These are phyloP conservation scores for Blastobotrys indianensis DNA, from an alignment of 1,139 yeast genomes.

Conservation along the genomic window DNA sequence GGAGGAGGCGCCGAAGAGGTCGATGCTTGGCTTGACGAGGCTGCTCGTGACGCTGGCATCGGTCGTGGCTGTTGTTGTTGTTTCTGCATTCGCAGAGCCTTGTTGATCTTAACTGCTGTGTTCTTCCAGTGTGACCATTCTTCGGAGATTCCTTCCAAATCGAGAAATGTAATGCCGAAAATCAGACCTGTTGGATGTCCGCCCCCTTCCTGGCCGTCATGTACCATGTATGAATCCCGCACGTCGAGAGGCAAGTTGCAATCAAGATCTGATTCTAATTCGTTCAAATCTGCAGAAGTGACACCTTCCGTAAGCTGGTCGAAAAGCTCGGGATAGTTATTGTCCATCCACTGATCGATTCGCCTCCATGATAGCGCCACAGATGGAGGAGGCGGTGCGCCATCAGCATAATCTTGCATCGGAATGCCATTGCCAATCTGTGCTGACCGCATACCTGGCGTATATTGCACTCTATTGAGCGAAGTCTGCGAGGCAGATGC, in stretches of 20 bases:
- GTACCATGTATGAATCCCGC: constrained; percentile 66
- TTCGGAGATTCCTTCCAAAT: constrained; percentile 62
- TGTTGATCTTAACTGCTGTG: constrained; percentile 43
- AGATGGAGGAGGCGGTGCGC: constrained; percentile 66
- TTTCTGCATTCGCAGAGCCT: constrained; percentile 18
- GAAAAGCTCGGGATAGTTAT: constrained; percentile 71
- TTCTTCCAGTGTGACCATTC: constrained; percentile 71
- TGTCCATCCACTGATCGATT: constrained; percentile 67
- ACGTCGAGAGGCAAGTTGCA: constrained; percentile 66
- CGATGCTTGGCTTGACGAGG: not conserved
- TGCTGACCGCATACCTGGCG: constrained; percentile 35
- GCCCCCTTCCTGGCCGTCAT: constrained; percentile 77
- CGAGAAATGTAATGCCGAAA: constrained; percentile 65
- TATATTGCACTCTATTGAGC: constrained; percentile 28
- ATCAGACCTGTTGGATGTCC: constrained; percentile 71
- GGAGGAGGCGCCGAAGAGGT: constrained; percentile 9
- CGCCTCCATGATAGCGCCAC: constrained; percentile 68
- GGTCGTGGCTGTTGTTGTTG: constrained; percentile 13
- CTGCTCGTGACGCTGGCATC: not conserved
- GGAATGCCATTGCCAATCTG: constrained; percentile 39
- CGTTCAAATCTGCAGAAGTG: constrained; percentile 69
- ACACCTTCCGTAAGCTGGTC: constrained; percentile 69
- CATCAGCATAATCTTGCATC: constrained; percentile 43
- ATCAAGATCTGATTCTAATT: constrained; percentile 66
- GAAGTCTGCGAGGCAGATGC: constrained; percentile 28